These are phyloP conservation scores for Penicillium psychrosexuale DNA, from an alignment of 2,329 filamentous ascomycete species.

Conservation along the genomic window DNA sequence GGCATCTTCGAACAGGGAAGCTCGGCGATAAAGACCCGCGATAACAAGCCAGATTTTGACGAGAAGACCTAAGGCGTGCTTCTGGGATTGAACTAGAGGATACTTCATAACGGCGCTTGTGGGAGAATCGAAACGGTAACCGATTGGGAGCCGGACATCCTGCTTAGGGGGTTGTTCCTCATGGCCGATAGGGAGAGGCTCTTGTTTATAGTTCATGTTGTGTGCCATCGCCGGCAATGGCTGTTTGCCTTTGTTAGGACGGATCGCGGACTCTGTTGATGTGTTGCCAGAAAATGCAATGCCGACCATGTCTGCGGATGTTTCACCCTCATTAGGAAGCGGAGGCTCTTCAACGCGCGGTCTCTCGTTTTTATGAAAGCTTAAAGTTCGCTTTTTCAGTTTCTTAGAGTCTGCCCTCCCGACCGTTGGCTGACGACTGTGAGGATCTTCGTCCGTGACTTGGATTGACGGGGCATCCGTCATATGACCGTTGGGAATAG, in stretches of 20 bases:
- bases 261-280: conserved; percentile 16
- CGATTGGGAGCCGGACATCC: conserved; percentile 38
- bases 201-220: conserved; percentile 36
- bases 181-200: conserved; percentile 37
- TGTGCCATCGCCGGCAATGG: conserved; percentile 35
- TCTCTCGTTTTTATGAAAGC: conserved; percentile 26
- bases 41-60: conserved; percentile 88
- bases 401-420: conserved; percentile 34
- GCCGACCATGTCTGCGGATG: conserved; percentile 25
- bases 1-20: conserved; percentile 75
- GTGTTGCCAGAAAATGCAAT: conserved; percentile 29
- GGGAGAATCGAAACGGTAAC: conserved; percentile 39
- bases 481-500: conserved; percentile 22
- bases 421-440: conserved; percentile 20
- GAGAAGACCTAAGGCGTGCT: conserved; percentile 58
- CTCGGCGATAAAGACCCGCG: conserved; percentile 79
- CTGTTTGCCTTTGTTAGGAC: conserved; percentile 31
- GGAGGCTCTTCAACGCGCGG: conserved; percentile 22
- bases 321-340: conserved; percentile 24
- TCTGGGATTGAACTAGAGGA: conserved; percentile 50
- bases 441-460: conserved; percentile 62
- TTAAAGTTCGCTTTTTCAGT: conserved; percentile 35
- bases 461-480: conserved; percentile 67
- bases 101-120: conserved; percentile 49
- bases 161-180: conserved; percentile 44